phyloP scores from a whole-genome alignment of 371 early-diverging fungal species.

The Mortierella polycephala region DNA sequence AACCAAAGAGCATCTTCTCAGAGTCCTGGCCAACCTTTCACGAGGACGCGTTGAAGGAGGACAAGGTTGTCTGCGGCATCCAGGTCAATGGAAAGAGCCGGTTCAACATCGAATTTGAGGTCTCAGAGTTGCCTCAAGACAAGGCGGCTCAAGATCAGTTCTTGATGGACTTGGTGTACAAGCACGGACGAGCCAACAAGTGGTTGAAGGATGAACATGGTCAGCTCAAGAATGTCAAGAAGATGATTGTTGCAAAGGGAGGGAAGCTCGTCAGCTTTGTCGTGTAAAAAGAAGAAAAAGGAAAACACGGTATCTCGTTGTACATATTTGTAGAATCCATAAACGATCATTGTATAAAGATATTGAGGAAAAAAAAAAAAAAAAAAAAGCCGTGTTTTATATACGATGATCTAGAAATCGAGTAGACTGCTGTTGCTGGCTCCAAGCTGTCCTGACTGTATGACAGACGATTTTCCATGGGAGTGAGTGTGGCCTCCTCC shows the following conservation, averaged over 20 bases:
- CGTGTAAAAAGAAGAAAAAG: conserved; percentile 29
- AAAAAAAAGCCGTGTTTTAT: too few species aligned
- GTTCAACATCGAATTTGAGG: conserved; percentile 63
- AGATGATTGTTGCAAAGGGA: conserved; percentile 77
- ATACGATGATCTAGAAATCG: conserved; percentile 16
- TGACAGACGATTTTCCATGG: conserved; percentile 6
- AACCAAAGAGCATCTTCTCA: conserved; percentile 56
- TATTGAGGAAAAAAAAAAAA: background rate
- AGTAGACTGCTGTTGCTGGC: conserved; percentile 28
- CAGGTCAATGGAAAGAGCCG: conserved; percentile 87
- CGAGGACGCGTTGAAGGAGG: conserved; percentile 60
- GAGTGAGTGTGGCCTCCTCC: conserved; percentile 18
- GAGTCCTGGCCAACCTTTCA: conserved; percentile 76
- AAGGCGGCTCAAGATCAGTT: conserved; percentile 60
- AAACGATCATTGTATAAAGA: background rate
- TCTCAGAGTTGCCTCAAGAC: conserved; percentile 61
- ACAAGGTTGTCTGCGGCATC: conserved; percentile 64
- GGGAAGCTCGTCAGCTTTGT: conserved; percentile 85
- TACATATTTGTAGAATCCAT: too few species aligned
- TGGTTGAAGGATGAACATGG: conserved; percentile 59
- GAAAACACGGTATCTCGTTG: background rate
- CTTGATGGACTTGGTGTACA: conserved; percentile 38
- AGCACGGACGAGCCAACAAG: conserved; percentile 50
- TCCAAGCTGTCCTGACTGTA: background rate
- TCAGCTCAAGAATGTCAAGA: conserved; percentile 61